Percentiles rank a stretch among this genome's conserved stretches.
Evolutionary conservation across 345 rosid genomes (phyloP).

Genomic region (Viola odorata): DNA sequence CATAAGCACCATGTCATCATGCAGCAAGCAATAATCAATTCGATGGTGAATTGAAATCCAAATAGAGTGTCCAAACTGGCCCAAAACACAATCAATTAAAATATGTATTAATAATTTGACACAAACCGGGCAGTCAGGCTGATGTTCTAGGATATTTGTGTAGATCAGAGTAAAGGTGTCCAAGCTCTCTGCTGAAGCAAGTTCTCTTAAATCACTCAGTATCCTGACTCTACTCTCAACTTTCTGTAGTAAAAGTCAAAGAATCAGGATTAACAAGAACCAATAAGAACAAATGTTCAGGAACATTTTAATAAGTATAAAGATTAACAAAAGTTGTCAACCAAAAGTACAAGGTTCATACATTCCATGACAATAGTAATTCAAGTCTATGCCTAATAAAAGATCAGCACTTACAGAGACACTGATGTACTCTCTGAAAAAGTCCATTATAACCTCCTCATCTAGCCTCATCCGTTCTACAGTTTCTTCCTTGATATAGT

Average conservation of each 20-base stretch:
- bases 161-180: slow-evolving; percentile 92
- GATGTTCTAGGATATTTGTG: slow-evolving; percentile 92
- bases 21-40: neutral
- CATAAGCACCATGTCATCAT: neutral
- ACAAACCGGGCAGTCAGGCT: slow-evolving; percentile 93
- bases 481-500: slow-evolving; percentile 91
- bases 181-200: slow-evolving; percentile 96
- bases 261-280: slow-evolving; percentile 5
- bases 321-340: neutral
- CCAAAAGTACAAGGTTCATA: too few relatives aligned
- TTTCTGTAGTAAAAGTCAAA: slow-evolving; percentile 47
- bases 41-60: neutral
- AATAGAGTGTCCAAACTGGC: neutral
- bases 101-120: neutral
- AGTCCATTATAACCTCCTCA: slow-evolving; percentile 94
- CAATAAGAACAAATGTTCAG: neutral
- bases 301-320: neutral
- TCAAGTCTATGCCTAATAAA: neutral
- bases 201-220: slow-evolving; percentile 92
- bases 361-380: too few relatives aligned
- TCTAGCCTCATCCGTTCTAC: slow-evolving; percentile 94
- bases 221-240: slow-evolving; percentile 86
- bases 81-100: neutral
- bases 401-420: slow-evolving; percentile 58
- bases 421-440: slow-evolving; percentile 88